Base-by-base conservation (phyloP, 208 protist genomes). In the Acanthamoeba lenticulata region DNA sequence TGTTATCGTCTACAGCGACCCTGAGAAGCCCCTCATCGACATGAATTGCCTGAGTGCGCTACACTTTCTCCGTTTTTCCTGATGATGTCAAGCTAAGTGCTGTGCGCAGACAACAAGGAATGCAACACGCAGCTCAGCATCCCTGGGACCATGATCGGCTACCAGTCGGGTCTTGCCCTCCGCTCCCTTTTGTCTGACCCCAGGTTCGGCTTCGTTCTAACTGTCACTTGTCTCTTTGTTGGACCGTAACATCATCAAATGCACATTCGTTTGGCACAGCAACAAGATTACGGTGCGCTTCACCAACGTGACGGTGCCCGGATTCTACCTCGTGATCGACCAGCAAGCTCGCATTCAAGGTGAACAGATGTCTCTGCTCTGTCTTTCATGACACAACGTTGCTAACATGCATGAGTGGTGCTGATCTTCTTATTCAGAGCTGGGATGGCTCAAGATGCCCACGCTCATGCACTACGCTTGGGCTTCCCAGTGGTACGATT, bases 391-490 rank as follows among this genome's bases (percentile, higher is more conserved):
- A 72, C 29, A 34, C 11, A 27, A 29, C 27, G 9, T 86, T 86
- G 15, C n/a, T n/a, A n/a, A n/a, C 29, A 79, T 38, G 9, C 69
- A 74, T 27, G 65, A 34, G 5, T 79, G n/a, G 29, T 69, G 44
- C 42, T 86, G 77, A 13, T 27, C 49, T 86, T 52, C 19, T 3
- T 49, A 36, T 38, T 3, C 45, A 90, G 83, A 90, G 49, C 83
- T 90, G 42, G 83, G 83, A 7, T 90, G 83, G 83, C 83, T 90
- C 38, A 90, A 90, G 83, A 90, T 90, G 83, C 83, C 83, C 9
- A 90, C 83, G 32, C 55, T 90, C 32, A 90, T 90, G 83, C 83
- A 90, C 83, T 90, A 90, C 55, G 83, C 83, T 11, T 90, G 83
- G 83, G 83, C 83, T 42, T 90, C 83, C 1, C 83, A 90, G 34